Base-by-base conservation (phyloP, 1,284 basidiomycete species). In the Rhodotorula sp. region DNA sequence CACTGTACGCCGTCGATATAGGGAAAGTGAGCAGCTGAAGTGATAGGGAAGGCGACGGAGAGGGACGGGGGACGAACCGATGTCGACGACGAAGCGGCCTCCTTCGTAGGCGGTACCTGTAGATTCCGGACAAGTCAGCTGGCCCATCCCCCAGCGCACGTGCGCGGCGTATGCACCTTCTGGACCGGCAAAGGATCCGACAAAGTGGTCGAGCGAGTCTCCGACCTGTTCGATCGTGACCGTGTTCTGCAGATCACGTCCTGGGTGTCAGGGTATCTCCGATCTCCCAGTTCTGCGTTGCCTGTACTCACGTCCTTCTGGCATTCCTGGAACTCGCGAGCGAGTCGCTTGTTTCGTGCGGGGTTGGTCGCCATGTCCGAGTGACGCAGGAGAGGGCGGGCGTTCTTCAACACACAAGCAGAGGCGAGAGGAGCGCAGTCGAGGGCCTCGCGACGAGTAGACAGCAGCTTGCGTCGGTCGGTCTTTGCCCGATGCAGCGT, bases 31-130 rank as follows among this genome's bases (percentile, higher is more conserved):
- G n/a, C 12, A 7, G 23, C 12, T 5, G 34, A 2, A 45, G 38
- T 19, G 31, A 1, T 8, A 7, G 16, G 57, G 7, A 2, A n/a
- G 12, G 16, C 7, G 18, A 4, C 21, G 2, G 52, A 54, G 23
- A 45, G 43, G 34, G 34, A 34, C 8, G 45, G 6, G 28, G 10
- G 62, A 31, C 47, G 48, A 28, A 26, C 26, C n/a, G 47, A 67
- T 78, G 74, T 70, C 92, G 64, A 98, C 91, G 83, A 97, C 89
- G 80, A 94, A 99, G 57, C 86, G 86, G 26, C 97, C 97, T 49
- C 94, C 94, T 78, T 94, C 88, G 77, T 98, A 99, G 0, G 95
- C 93, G 5, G 95, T 98, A 63, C 88, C 94, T 70, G 82, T 77
- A 76, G 82, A 77, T 1, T 70, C 72, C 15, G 70, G 70, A 45